Conservation (phyloP, 345 rosid genomes). For the Citrus unshiu region DNA sequence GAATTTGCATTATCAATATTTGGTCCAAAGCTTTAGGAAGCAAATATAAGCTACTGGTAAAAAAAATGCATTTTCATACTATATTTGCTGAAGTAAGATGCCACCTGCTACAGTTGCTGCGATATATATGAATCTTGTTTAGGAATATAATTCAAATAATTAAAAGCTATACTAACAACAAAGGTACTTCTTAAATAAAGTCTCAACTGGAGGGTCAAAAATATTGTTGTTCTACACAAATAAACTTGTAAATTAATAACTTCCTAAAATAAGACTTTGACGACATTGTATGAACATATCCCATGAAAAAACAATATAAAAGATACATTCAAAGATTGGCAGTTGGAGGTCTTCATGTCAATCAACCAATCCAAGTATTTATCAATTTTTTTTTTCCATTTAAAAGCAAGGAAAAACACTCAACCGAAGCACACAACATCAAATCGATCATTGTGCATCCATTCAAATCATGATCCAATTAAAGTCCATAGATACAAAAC, state of each 20-base stretch:
- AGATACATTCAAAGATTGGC: slow-evolving; percentile 16
- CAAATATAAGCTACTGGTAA: neutral
- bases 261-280: neutral
- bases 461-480: neutral
- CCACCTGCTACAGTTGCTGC: neutral
- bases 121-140: neutral
- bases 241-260: neutral
- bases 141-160: neutral
- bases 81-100: neutral
- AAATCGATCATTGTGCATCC: neutral
- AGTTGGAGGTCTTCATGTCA: neutral
- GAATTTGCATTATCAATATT: neutral
- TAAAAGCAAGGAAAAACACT: neutral
- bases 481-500: neutral
- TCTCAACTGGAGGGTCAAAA: neutral
- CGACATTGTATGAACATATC: neutral
- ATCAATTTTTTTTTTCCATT: neutral
- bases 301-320: neutral
- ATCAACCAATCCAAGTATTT: neutral
- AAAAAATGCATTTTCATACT: neutral
- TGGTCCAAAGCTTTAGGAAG: too few relatives aligned
- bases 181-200: neutral
- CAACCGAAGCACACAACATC: neutral
- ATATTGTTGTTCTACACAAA: neutral
- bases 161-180: neutral